Base-by-base conservation (phyloP, 768 basidiomycete genomes). In the Kwoniella dejecticola region DNA sequence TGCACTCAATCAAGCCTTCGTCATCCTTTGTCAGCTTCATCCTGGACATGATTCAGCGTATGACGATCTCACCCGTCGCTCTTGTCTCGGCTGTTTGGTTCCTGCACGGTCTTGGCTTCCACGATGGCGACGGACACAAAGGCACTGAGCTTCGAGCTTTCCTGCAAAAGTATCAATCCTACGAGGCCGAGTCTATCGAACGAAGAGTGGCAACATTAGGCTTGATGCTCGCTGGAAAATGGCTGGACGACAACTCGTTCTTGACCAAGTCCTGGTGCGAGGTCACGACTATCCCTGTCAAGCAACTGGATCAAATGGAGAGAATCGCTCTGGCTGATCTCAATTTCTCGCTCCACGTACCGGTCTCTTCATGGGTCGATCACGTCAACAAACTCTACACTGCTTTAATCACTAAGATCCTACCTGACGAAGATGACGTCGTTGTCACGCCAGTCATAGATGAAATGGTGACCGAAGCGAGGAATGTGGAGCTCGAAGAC, bases 171-270 rank as follows among this genome's bases (percentile, higher is more conserved):
- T n/a, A 26, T 11, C 46, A 52, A 42, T 53, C 41, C 17, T 36
- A 50, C 58, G 66, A 61, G 17, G 29, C 38, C 19, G 63, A 71
- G n/a, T 48, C 60, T 23, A 48, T 70, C 8, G 70, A 74, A 60
- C 63, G 54, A 27, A 53, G 69, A 30, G 64, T 75, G 1, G 69
- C 71, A 12, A 54, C 62, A 7, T 64, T 78, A 45, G 77, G 72
- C 23, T 49, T 78, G 3, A 60, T 74, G 29, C 62, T 78, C 11
- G 65, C 74, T 8, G 74, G 76, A 49, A 78, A 78, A 52, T 77
- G 75, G 74, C 49, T 78, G 27, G 77, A 78, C 40, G 77, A 78
- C 47, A 73, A 76, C 55, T 74, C 75, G 2, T 78, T 71, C 62
- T 52, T 72, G 13, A 73, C 61, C 44, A 67, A 67, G 47, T 75